Base-by-base conservation (phyloP, 768 basidiomycete genomes). In the Psilocybe tampanensis region DNA sequence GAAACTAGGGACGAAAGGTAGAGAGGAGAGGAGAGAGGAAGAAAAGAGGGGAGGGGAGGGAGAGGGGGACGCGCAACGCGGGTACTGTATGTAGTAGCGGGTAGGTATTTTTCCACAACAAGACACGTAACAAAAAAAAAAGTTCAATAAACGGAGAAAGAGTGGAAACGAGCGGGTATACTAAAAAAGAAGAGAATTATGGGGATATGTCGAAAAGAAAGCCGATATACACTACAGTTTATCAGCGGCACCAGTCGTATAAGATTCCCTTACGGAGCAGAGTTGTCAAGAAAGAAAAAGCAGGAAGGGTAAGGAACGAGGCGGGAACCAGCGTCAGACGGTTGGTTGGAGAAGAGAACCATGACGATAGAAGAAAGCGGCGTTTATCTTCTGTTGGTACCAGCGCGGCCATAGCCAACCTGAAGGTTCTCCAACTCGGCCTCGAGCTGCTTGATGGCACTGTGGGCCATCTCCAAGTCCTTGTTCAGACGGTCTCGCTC, bases 401-500 rank as follows among this genome's bases (percentile, higher is more conserved):
- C 86, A 43, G 92, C 84, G 53, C 58, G 58, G 21, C 90, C 88
- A 63, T 92, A 94, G 36, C 91, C 92, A 61, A 88, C 86, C 72
- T 94, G 91, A 48, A 95, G 84, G 65, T 86, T 88, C 77, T 95
- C 94, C 60, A 97, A 82, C 74, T 97, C 94, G 22, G 85, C 84
- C 71, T 97, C 94, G 72, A 95, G 83, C 58, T 86, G 78, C 77
- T 97, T 97, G 82, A 96, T 95, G 21, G 90, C 83, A 54, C 90
- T 86, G 82, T 94, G 92, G 9, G 95, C 93, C 71, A 85, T 74
- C 78, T 98, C 96, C 70, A 99, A 83, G 69, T 98, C 97, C 76
- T 98, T 98, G 86, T 98, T 99, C 79, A 99, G 87, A 51, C 97
- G 87, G 74, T 98, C 97, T 65, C 97, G 87, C 76, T 99, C 97